These are phyloP conservation scores for Hortiboletus campestris DNA, from an alignment of 768 basidiomycete genomes.

Conservation along the genomic window DNA sequence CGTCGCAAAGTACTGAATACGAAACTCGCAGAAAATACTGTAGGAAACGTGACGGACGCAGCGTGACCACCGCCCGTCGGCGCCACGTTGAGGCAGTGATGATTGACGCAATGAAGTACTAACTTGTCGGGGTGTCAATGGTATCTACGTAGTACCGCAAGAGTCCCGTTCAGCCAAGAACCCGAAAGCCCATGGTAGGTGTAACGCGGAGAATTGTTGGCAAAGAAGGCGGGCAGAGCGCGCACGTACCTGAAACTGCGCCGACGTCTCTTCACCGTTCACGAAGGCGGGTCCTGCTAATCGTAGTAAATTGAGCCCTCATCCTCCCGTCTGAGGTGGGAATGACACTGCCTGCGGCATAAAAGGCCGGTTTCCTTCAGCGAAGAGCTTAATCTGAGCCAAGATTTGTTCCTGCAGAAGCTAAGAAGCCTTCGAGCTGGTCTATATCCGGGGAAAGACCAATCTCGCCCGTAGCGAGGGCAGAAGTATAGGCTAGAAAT, in stretches of 20 bases:
- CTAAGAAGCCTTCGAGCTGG: too few species aligned
- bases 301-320: background rate
- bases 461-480: background rate
- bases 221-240: background rate
- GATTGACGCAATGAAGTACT: too few species aligned
- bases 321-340: background rate
- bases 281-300: background rate
- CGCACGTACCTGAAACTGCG: background rate
- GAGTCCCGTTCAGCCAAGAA: too few species aligned
- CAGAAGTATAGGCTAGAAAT: background rate
- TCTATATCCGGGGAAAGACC: background rate
- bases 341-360: background rate
- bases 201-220: background rate
- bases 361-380: too few species aligned
- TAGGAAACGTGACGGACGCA: background rate
- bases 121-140: background rate
- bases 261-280: background rate
- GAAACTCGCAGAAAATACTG: too few species aligned
- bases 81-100: too few species aligned
- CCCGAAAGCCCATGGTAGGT: background rate
- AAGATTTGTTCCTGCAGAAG: background rate
- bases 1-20: too few species aligned
- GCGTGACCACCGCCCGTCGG: too few species aligned
- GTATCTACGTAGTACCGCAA: too few species aligned
- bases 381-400: too few species aligned